A percentile compares a stretch with the other conserved stretches of the same genome.
phyloP scores from a whole-genome alignment of 139 green algal genomes.

The Coelastrella sp. region DNA sequence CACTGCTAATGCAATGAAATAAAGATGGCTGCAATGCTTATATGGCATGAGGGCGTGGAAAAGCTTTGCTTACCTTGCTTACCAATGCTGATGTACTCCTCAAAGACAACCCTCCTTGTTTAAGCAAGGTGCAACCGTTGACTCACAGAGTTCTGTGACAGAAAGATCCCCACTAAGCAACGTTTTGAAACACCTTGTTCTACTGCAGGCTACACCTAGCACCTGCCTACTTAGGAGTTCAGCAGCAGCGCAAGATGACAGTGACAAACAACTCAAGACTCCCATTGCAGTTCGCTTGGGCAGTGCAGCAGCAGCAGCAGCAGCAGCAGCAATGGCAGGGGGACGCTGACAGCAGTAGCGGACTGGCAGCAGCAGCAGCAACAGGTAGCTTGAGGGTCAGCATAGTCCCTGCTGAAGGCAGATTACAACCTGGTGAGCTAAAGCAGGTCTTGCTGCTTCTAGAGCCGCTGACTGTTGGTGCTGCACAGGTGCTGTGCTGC shows the following conservation, averaged over 20 bases:
- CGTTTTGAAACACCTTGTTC: not conserved
- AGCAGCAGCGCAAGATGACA: constrained; percentile 19
- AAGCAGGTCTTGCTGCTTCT: too few species aligned
- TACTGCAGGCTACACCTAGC: not conserved
- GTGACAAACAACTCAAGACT: constrained; percentile 17
- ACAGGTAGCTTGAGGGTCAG: constrained; percentile 1
- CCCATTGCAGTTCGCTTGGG: constrained; percentile 15
- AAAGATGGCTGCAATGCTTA: too few species aligned
- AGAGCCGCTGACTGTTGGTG: not conserved
- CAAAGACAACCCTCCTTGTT: too few species aligned
- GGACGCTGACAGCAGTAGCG: not conserved
- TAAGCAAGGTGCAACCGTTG: too few species aligned
- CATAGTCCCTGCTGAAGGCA: too few species aligned
- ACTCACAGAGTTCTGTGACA: too few species aligned
- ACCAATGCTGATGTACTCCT: too few species aligned
- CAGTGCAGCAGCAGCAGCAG: not conserved
- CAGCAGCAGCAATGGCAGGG: constrained; percentile 6
- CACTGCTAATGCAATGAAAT: too few species aligned
- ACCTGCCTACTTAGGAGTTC: not conserved
- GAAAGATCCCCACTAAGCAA: too few species aligned
- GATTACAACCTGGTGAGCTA: too few species aligned
- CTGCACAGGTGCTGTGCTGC: constrained; percentile 17
- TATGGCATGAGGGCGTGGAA: too few species aligned
- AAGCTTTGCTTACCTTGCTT: too few species aligned
- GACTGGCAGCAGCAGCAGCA: not conserved